Conservation (phyloP, 2,329 filamentous ascomycete genomes). For the Verticillium longisporum region DNA sequence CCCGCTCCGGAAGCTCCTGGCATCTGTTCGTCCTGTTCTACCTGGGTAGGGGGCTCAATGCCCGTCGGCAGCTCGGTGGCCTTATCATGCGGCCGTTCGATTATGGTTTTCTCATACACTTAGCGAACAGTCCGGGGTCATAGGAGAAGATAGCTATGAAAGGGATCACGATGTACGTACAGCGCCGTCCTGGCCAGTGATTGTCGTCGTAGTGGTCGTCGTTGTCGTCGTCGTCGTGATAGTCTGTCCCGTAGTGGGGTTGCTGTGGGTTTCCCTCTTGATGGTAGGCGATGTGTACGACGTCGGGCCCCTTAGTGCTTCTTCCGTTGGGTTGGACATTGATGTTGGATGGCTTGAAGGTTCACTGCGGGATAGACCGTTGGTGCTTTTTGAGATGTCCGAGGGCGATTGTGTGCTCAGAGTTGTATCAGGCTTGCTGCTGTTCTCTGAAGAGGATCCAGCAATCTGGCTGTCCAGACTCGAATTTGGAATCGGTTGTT, state of each 20-base stretch:
- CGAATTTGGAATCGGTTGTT: background rate
- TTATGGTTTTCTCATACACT: background rate
- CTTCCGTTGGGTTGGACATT: background rate
- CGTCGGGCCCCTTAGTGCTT: slow-evolving; percentile 1
- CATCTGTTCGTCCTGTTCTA: background rate
- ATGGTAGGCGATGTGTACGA: slow-evolving; percentile 9
- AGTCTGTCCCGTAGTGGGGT: slow-evolving; percentile 9
- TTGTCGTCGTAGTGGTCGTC: slow-evolving; percentile 11
- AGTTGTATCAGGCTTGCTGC: slow-evolving; percentile 7
- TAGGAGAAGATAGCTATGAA: background rate
- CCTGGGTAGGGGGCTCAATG: background rate
- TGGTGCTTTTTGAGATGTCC: slow-evolving; percentile 4
- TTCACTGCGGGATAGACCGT: background rate
- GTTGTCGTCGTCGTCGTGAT: slow-evolving; percentile 10
- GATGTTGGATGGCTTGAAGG: background rate
- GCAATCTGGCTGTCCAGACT: background rate
- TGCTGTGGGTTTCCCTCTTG: slow-evolving; percentile 7
- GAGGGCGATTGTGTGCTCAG: slow-evolving; percentile 3
- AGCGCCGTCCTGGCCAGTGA: slow-evolving; percentile 6
- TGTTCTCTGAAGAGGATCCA: background rate
- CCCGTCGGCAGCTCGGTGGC: slow-evolving; percentile 1
- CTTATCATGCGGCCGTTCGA: slow-evolving; percentile 5
- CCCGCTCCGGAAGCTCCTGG: background rate
- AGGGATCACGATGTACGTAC: slow-evolving; percentile 2
- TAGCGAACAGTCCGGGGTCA: background rate